Conservation (phyloP, 75 land plant species). For the Picea sitchensis region DNA sequence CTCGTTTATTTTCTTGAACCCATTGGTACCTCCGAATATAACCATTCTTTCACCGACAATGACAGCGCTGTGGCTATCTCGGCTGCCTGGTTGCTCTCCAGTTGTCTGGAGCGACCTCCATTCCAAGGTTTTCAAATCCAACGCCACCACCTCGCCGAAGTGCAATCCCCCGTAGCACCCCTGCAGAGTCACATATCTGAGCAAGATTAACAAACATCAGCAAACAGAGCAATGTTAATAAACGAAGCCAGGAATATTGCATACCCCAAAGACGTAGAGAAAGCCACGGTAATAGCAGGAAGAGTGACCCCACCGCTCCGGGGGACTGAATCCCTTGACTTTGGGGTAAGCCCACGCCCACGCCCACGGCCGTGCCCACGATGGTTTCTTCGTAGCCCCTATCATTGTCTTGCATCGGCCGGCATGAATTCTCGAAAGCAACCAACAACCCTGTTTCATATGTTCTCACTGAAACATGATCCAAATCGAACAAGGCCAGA, state of each 20-base stretch:
- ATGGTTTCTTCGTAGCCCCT: not conserved
- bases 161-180: constrained; percentile 82
- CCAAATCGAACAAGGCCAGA: no score
- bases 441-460: no score
- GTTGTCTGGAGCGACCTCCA: constrained; percentile 50
- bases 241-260: no score
- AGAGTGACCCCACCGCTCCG: constrained; percentile 87
- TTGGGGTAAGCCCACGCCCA: constrained; percentile 75
- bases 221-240: no score
- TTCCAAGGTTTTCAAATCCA: constrained; percentile 55
- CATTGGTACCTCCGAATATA: constrained; percentile 88
- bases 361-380: constrained; percentile 57
- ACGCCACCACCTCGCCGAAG: constrained; percentile 59
- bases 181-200: constrained; percentile 15
- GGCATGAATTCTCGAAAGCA: no score
- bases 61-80: constrained; percentile 85
- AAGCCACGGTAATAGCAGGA: constrained; percentile 52
- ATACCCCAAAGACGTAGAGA: constrained; percentile 73
- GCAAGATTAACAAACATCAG: no score
- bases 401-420: no score
- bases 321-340: constrained; percentile 48
- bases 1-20: constrained; percentile 72
- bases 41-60: constrained; percentile 52
- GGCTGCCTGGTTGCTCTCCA: constrained; percentile 59
- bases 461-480: no score